phyloP scores from a whole-genome alignment of 805 yeast genomes.

The Kuraishia piskuri region DNA sequence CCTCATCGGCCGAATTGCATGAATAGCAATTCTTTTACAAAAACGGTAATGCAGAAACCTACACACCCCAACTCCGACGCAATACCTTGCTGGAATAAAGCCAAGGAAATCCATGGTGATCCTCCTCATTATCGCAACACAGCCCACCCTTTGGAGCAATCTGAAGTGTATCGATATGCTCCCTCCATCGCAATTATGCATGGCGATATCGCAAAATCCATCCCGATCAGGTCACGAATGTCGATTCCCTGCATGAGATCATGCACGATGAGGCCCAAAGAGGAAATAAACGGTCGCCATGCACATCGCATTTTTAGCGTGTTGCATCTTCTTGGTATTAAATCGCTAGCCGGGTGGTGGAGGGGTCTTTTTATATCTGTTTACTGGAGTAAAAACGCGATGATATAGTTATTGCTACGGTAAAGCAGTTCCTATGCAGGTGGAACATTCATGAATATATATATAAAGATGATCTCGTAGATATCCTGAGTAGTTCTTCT shows the following conservation, averaged over 20 bases:
- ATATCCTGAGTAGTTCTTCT: too few species aligned
- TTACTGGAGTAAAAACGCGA: not conserved
- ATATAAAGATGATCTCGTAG: slow-evolving; percentile 4
- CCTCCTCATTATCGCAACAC: not conserved
- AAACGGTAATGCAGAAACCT: not conserved
- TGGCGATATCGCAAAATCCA: not conserved
- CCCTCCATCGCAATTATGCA: not conserved
- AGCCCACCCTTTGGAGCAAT: not conserved
- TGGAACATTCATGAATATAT: too few species aligned
- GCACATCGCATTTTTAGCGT: not conserved
- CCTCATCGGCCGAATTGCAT: not conserved
- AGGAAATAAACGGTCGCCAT: not conserved
- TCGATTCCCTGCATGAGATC: not conserved
- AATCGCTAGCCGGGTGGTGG: not conserved
- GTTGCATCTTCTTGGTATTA: not conserved
- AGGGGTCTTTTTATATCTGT: not conserved
- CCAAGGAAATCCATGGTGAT: not conserved
- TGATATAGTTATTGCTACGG: not conserved
- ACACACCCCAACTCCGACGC: not conserved
- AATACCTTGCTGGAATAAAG: not conserved
- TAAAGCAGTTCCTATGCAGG: not conserved
- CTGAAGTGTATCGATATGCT: not conserved
- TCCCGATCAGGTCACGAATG: not conserved
- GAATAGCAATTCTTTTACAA: not conserved
- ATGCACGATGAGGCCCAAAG: not conserved